phyloP scores from a whole-genome alignment of 2,329 filamentous ascomycete genomes.

The Fusarium tanahbumbuense region DNA sequence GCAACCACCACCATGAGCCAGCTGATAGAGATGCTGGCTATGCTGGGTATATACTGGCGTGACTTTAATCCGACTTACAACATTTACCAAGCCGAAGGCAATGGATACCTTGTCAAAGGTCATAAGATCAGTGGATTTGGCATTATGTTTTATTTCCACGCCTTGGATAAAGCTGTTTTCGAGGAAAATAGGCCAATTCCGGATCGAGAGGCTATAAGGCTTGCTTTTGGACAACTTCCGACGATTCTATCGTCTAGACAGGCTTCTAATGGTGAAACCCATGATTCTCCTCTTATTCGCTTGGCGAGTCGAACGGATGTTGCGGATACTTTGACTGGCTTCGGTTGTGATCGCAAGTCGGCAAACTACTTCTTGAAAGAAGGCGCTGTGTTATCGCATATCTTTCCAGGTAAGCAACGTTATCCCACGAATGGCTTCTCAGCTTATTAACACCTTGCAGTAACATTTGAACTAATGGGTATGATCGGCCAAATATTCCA shows the following conservation, averaged over 20 bases:
- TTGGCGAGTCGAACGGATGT: conserved; percentile 3
- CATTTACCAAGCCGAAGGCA: conserved; percentile 20
- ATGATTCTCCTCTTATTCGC: fast-evolving
- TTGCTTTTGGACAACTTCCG: conserved; percentile 19
- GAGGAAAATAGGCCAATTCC: conserved; percentile 6
- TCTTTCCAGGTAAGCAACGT: conserved; percentile 7
- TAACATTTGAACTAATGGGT: conserved; percentile 16
- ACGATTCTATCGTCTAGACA: background rate
- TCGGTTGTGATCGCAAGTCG: conserved; percentile 17
- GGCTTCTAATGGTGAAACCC: fast-evolving
- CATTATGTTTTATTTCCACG: conserved; percentile 17
- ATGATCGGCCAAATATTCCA: conserved; percentile 23
- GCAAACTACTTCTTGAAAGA: conserved; percentile 15
- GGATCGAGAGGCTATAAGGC: background rate
- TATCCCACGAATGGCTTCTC: background rate
- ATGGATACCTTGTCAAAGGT: conserved; percentile 13
- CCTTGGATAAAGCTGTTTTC: conserved; percentile 17
- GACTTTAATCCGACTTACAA: conserved; percentile 14
- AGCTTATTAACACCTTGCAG: background rate
- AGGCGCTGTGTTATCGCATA: conserved; percentile 6
- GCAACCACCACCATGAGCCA: conserved; percentile 21
- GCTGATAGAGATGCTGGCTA: conserved; percentile 23
- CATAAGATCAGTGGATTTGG: conserved; percentile 20
- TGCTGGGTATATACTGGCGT: conserved; percentile 22
- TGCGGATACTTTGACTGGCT: background rate